Base-by-base conservation (phyloP, 2,329 filamentous ascomycete genomes). In the Xylaria sp. region DNA sequence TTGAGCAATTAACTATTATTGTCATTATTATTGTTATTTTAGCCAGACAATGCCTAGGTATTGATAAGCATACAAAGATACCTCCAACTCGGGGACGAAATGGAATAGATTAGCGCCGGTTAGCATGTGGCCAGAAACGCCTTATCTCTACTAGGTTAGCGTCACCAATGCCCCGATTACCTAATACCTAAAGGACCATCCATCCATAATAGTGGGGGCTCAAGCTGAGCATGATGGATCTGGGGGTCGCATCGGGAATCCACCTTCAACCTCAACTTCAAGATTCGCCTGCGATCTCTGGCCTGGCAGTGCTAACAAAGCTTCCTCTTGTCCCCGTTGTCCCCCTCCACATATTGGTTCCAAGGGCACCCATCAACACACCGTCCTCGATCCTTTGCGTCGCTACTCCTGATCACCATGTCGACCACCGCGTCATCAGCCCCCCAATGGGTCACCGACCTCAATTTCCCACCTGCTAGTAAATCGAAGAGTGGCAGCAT, bases 381-480 rank as follows among this genome's bases (percentile, higher is more conserved):
- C 35, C 2, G 6, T 28, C 17, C 5, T 31, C 19, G 11, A 15
- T 12, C 7, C 7, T 6, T 21, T 23, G 14, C 8, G 5, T 17
- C n/a, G 15, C 52, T 8, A 12, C 14, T 38, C 43, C n/a, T 21
- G 12, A 25, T n/a, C 15, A 11, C 12, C 23, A 72, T 71, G 68
- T 51, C 68, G 8, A 60, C 65, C 11, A 63, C 75, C 61, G 69
- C 73, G 60, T 63, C 75, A 75, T 45, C 79, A 80, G 42, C 83
- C 80, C 94, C 94, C 35, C 82, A 85, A 83, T 99, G 95, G 95
- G 92, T 94, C 35, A 78, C 89, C 67, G 89, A 96, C 72, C 85
- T 98, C 70, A 89, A 89, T 74, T 86, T 86, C 46, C 86, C 92
- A 33, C 87, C 92, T 23, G 76, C 85, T 23, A 75, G 86, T 53